phyloP scores from a whole-genome alignment of 345 rosid species.

The Capsella bursapastoris region DNA sequence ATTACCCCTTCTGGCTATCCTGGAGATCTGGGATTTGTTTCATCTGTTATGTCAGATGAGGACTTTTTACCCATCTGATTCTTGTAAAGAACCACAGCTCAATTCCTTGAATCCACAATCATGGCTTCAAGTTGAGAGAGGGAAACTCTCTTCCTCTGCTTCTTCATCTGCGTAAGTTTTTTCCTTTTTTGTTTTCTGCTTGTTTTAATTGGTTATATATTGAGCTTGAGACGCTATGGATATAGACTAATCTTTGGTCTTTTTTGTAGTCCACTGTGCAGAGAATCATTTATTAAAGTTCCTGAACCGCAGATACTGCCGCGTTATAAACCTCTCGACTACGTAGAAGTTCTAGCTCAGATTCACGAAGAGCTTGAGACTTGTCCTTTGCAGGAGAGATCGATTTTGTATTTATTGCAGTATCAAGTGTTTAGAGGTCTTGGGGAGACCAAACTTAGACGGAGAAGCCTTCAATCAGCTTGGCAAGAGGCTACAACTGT shows the following conservation, averaged over 20 bases:
- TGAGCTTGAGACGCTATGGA: constrained; percentile 13
- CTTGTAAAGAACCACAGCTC: constrained; percentile 85
- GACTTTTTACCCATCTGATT: constrained; percentile 78
- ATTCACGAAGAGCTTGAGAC: constrained; percentile 96
- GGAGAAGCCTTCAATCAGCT: constrained; percentile 88
- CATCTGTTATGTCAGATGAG: constrained; percentile 90
- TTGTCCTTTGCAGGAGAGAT: constrained; percentile 66
- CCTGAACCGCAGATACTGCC: constrained; percentile 82
- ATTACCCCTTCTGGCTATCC: constrained; percentile 55
- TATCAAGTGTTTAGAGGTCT: constrained; percentile 92
- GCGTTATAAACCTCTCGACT: constrained; percentile 80
- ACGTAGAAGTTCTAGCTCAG: constrained; percentile 94
- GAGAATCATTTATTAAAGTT: constrained; percentile 96
- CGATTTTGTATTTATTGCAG: constrained; percentile 74
- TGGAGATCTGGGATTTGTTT: constrained; percentile 98
- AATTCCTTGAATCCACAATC: constrained; percentile 91
- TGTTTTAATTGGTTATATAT: constrained; percentile 6
- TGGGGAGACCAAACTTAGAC: constrained; percentile 84
- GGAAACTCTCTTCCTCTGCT: constrained; percentile 65
- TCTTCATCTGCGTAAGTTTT: constrained; percentile 78
- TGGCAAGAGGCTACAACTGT: constrained; percentile 86
- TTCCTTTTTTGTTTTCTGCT: background rate
- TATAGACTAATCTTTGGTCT: constrained; percentile 15
- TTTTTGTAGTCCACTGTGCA: constrained; percentile 49
- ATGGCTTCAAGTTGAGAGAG: constrained; percentile 99